Percentiles rank a stretch among this genome's conserved stretches.
phyloP scores from a whole-genome alignment of 257 asterid species.

The Solanum rostratum region DNA sequence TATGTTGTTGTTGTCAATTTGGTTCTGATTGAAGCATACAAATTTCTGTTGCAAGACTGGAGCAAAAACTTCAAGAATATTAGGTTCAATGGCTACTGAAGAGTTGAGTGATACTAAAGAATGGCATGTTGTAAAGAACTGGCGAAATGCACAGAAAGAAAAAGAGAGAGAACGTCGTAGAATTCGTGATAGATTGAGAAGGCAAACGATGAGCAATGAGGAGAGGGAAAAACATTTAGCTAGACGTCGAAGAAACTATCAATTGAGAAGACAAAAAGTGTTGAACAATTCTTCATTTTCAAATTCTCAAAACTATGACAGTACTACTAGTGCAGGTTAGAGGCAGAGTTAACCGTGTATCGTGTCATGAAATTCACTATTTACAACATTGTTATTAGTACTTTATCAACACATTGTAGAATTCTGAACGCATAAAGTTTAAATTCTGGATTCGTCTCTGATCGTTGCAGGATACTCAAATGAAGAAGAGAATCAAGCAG shows the following conservation, averaged over 20 bases:
- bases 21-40: neutral
- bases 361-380: neutral
- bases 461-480: neutral
- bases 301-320: neutral
- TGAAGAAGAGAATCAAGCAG: neutral
- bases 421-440: neutral
- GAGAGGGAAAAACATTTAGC: conserved; percentile 36
- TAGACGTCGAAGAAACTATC: conserved; percentile 28
- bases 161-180: conserved; percentile 29
- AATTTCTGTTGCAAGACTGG: neutral
- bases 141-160: conserved; percentile 14
- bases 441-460: neutral
- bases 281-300: neutral
- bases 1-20: neutral
- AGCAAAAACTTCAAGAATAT: neutral
- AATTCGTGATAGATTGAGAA: conserved; percentile 23
- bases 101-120: conserved; percentile 1
- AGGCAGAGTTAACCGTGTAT: neutral
- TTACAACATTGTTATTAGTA: neutral
- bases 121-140: conserved; percentile 10
- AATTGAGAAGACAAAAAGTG: conserved; percentile 23
- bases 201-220: conserved; percentile 29
- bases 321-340: neutral
- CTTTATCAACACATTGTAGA: neutral
- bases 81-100: conserved; percentile 13